Evolutionary conservation across 1,139 yeast genomes (phyloP).

Genomic region (Meyerozyma athensensis): DNA sequence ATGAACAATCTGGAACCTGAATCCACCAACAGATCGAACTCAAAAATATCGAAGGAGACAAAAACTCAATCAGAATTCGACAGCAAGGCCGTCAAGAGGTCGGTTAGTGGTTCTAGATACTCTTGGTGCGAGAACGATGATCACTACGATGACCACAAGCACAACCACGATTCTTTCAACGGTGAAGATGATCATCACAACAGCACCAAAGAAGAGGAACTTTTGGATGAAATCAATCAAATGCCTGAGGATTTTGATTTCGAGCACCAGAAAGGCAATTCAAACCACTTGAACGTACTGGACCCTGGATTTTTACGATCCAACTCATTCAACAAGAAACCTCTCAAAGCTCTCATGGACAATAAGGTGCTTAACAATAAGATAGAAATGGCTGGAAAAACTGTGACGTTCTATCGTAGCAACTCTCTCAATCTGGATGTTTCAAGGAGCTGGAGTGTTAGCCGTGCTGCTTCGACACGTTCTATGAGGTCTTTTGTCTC

Average conservation of each 20-base stretch:
- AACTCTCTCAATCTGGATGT: constrained; percentile 4
- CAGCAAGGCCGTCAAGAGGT: not conserved
- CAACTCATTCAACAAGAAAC: constrained; percentile 37
- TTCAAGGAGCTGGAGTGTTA: constrained; percentile 17
- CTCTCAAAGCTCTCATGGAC: constrained; percentile 25
- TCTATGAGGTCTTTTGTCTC: constrained; percentile 25
- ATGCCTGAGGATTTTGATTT: constrained; percentile 60
- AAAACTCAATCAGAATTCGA: not conserved
- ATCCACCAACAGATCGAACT: not conserved
- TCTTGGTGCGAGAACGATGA: not conserved
- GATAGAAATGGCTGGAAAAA: constrained; percentile 46
- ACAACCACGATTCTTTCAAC: not conserved
- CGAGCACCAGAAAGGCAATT: constrained; percentile 14
- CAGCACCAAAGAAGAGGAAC: constrained; percentile 5
- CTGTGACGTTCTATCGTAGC: constrained; percentile 48
- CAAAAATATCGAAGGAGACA: constrained; percentile 1
- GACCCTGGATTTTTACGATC: constrained; percentile 21
- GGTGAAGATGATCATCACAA: no score
- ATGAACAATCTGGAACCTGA: not conserved
- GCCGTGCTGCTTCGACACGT: constrained; percentile 26
- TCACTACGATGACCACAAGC: not conserved
- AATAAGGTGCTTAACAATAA: constrained; percentile 20
- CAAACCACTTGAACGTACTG: constrained; percentile 4
- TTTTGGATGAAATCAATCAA: constrained; percentile 47
- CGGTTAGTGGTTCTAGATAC: not conserved